Evolutionary conservation across 139 green algal genomes (phyloP), one percentile per base, ranked within the genome.

Genomic region (Chlorella vulgaris): DNA sequence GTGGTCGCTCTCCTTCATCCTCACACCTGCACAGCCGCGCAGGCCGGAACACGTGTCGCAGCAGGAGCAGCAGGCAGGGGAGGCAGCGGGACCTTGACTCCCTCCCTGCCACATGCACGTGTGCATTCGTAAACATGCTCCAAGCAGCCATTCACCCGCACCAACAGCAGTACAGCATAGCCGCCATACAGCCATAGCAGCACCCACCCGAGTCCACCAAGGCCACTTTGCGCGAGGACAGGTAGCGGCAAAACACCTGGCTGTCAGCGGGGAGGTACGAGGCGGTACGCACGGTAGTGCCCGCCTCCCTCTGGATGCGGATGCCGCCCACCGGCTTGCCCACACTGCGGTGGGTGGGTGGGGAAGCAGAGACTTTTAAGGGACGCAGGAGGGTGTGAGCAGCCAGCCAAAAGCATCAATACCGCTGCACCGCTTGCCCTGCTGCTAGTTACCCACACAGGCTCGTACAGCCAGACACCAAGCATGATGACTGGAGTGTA

Each of bases 301-400:
- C 90, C n/a, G 90, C 90, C 81, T 94, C 90, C 6, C 90, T 78
- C 68, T 84, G 81, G 73, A 94, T 94, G 15, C 88, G 80, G 74
- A 94, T 92, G 68, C 90, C 91, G 7, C 78, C 91, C 62, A 94
- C 90, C 28, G 75, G 53, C 62, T 73, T 77, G 7, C 86, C 89
- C 22, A 88, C 89, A n/a, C 55, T 65, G 55, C 55, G 18, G 55
- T 21, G 18, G 55, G 55, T 28, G 18, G 22, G 18, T 8, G 18
- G 5, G 21, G 55, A 8, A n/a, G 22, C 55, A 65, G 15, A 24
- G 47, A 24, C 47, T 24, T 10, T 10, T 55, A 15, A 15, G 47
- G 10, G n/a, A n/a, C n/a, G n/a, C n/a, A n/a, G n/a, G n/a, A n/a
- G n/a, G n/a, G n/a, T n/a, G n/a, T n/a, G n/a, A n/a, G n/a, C n/a